Base-by-base conservation (phyloP, 2,329 filamentous ascomycete species). In the Catunica adiposa region DNA sequence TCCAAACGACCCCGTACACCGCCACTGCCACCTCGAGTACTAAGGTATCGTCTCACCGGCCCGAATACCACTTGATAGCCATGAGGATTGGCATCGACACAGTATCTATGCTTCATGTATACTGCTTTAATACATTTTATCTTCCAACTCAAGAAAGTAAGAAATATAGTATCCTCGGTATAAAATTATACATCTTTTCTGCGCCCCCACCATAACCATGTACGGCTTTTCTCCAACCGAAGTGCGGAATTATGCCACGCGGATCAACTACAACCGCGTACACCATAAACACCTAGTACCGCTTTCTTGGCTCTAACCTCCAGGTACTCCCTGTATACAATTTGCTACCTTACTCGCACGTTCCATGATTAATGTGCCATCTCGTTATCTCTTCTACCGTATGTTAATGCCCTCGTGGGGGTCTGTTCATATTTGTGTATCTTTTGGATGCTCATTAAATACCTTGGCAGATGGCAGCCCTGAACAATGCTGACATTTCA, bases 181-280 rank as follows among this genome's bases (percentile, higher is more conserved):
- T 53, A 53, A 42, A 23, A 42, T 42, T 15, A 26, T 23, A 22
- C 5, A 23, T 11, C 22, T 25, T 29, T n/a, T 44, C 15, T 23
- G 26, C 26, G n/a, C 44, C 2, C 9, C 1, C 3, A 48, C 3
- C 11, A 20, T 3, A 23, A 48, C 20, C 15, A 40, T 26, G 14
- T 9, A 5, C 51, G 51, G 51, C n/a, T 5, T 37, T 53, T 53
- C 51, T 53, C 51, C 51, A 53, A 53, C 8, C 20, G 26, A 52
- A 5, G 17, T 53, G 34, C 51, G 51, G 51, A 53, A 42, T 53
- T 3, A 40, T 53, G 40, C 51, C 51, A 14, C 26, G 25, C 31
- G 17, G 29, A 31, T 4, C 3, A 44, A n/a, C 15, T n/a, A 17
- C 40, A 44, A 44, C n/a, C 40, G 8, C 4, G 3, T 3, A 44